Evolutionary conservation across 345 rosid genomes (phyloP), one percentile per base, ranked within the genome.

Genomic region (Populus deltoides): DNA sequence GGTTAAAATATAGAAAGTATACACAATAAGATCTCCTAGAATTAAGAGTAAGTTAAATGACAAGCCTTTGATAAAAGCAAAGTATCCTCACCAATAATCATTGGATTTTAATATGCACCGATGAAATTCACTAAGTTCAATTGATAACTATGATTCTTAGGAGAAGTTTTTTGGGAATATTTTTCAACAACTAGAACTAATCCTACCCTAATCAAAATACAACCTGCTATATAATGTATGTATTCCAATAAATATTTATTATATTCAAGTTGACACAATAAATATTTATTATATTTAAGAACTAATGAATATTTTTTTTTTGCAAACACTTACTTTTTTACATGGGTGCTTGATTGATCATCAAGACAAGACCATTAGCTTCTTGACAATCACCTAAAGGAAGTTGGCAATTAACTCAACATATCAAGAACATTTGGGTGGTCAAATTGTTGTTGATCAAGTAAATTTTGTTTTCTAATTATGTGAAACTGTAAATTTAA

Each of bases 331-430:
- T 41, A 10, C 11, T 2, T 2, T 9, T 3, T 41, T 10, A 41
- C 13, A 51, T 47, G 66, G 66, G 38, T 57, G 57, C 63, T 80
- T 75, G 75, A 70, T 51, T 70, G 62, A 67, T 68, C 66, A 29
- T 25, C 65, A 47, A 71, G 66, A 80, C 29, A 71, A 75, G 75
- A 80, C 78, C 27, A 51, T 25, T 71, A 35, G 45, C 68, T 27
- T 49, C 43, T 20, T 63, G 2, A 29, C 31, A 51, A 66, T 75
- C 68, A 74, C 72, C 47, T 71, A 27, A 71, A 63, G 71, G 68
- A 75, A 69, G 39, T 75, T 80, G 43, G 36, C 75, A 47, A 69
- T 74, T 67, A 80, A 67, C 57, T 79, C 77, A 79, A 61, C 65
- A 47, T 45, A 0, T 25, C 74, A 49, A 73, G 68, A 59, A 57